A percentile compares a stretch with the other conserved stretches of the same genome.
These are phyloP conservation scores for Termitomyces sp. DNA, from an alignment of 1,284 basidiomycete genomes.

Conservation along the genomic window DNA sequence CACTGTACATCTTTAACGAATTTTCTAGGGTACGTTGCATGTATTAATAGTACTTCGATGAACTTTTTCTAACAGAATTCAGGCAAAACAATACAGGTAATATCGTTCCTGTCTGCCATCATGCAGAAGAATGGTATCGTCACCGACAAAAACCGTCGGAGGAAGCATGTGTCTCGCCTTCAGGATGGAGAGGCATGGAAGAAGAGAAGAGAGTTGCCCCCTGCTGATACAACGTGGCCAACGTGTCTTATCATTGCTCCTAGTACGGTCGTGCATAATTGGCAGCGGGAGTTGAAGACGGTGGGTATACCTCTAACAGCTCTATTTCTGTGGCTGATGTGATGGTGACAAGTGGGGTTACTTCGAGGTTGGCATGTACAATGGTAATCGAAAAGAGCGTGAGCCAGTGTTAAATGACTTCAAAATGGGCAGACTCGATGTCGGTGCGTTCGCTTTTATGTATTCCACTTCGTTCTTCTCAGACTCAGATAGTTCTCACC, in stretches of 20 bases:
- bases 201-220: constrained; percentile 48
- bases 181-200: constrained; percentile 60
- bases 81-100: constrained; percentile 88
- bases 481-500: constrained; percentile 52
- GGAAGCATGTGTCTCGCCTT: constrained; percentile 54
- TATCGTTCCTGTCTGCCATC: constrained; percentile 80
- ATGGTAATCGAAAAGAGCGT: constrained; percentile 45
- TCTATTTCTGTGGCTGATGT: not conserved
- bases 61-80: not conserved
- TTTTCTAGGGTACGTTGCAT: constrained; percentile 23
- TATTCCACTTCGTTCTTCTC: not conserved
- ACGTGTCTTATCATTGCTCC: constrained; percentile 82
- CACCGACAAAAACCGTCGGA: constrained; percentile 59
- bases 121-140: constrained; percentile 70
- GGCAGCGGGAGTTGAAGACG: constrained; percentile 76
- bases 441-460: constrained; percentile 43
- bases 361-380: constrained; percentile 73
- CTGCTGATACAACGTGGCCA: constrained; percentile 67
- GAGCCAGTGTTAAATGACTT: constrained; percentile 60
- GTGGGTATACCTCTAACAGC: constrained; percentile 19
- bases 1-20: not conserved
- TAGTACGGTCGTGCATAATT: constrained; percentile 72
- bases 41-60: not conserved
- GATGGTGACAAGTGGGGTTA: constrained; percentile 59
- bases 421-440: constrained; percentile 67